phyloP scores from a whole-genome alignment of 1,284 basidiomycete genomes.

The Cutaneotrichosporon curvatum region DNA sequence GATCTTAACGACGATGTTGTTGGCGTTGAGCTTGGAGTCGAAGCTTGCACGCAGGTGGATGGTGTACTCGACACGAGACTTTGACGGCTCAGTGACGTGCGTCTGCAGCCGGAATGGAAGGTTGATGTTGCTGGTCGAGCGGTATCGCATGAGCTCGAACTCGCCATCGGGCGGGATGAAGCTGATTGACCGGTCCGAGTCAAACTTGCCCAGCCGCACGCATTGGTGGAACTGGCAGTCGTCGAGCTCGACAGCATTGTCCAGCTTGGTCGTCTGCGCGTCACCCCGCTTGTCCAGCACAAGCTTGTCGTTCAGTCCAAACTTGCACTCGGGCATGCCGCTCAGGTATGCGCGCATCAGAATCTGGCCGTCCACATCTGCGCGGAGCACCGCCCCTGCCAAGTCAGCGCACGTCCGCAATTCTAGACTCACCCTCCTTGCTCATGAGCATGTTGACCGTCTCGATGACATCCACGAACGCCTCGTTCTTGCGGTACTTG shows the following conservation, averaged over 20 bases:
- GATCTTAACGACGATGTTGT: conserved; percentile 84
- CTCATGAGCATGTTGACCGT: conserved; percentile 95
- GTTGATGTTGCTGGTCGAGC: conserved; percentile 91
- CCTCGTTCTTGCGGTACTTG: conserved; percentile 97
- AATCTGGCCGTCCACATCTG: conserved; percentile 96
- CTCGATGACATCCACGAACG: conserved; percentile 96
- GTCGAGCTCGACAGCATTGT: conserved; percentile 86
- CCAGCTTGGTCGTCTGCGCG: conserved; percentile 53
- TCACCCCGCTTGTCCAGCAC: conserved; percentile 76
- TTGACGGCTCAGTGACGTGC: conserved; percentile 87
- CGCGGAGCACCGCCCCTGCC: conserved; percentile 81
- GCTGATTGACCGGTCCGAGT: conserved; percentile 83
- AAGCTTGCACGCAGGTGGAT: conserved; percentile 85
- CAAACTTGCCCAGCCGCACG: conserved; percentile 88
- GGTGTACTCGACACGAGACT: conserved; percentile 83
- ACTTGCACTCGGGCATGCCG: conserved; percentile 95
- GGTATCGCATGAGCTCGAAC: conserved; percentile 97
- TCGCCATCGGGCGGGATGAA: conserved; percentile 98
- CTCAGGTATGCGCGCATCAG: conserved; percentile 95
- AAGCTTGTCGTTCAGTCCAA: conserved; percentile 95
- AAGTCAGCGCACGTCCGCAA: neutral
- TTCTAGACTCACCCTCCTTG: conserved; percentile 63
- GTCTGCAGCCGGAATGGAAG: conserved; percentile 84
- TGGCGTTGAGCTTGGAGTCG: conserved; percentile 84
- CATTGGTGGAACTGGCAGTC: conserved; percentile 99